Base-by-base conservation (phyloP, 2,329 filamentous ascomycete species). In the Cryphonectria carpinicola region DNA sequence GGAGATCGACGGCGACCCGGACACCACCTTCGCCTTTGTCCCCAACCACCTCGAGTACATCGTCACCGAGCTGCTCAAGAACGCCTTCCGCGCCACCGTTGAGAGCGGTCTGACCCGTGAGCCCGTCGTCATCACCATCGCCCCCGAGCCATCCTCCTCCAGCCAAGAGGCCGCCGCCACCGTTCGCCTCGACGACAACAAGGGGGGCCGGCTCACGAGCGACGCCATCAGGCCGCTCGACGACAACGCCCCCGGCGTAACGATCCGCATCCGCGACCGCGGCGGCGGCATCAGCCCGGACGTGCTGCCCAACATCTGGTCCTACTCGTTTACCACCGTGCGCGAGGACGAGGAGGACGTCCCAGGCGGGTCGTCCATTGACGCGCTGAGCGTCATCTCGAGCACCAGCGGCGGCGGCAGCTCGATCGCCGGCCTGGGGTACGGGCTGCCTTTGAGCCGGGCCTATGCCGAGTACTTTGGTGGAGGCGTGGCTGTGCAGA, bases 401-500 rank as follows among this genome's bases (percentile, higher is more conserved):
- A 88, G 88, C 1, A 89, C 90, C 41, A 91, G 90, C 68, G 89
- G 88, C 0, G 92, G 93, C 66, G 71, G 89, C 0, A 95, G 92
- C 78, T 95, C 93, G 61, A 97, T 99, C 71, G 96, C 96, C 0
- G 96, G 96, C 0, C 81, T 99, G 65, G 96, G 96, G 1, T 99
- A 99, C 79, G 96, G 96, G 0, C 79, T 99, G 73, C 96, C 96
- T 1, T 82, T 99, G 32, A 94, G 94, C 67, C 87, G 96, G 73
- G 95, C 96, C 0, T 99, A 99, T 78, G 96, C 96, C 0, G 95
- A 99, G 83, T 99, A 98, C 77, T 99, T 99, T 84, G 96, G 96
- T 2, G 96, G 96, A 0, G 95, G 95, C 3, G 96, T 99, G 71
- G 91, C 91, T 5, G 91, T 99, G n/a, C 95, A 99, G 85, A 98